phyloP scores from a whole-genome alignment of 495 filamentous ascomycete genomes.

The Penicillium longicatenatum region DNA sequence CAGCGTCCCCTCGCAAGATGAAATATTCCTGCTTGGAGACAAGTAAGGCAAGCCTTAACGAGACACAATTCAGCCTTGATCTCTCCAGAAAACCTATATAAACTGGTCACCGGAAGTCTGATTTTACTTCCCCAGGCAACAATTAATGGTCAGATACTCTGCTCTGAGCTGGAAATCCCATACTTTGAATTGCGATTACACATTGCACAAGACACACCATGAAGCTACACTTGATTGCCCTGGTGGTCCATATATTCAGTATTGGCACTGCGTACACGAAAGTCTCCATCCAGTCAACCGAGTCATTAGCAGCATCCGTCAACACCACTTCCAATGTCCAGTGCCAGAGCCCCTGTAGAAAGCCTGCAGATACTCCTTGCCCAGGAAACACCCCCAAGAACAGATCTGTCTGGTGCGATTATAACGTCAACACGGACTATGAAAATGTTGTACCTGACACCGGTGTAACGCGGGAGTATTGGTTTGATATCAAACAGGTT shows the following conservation, averaged over 20 bases:
- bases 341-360: background rate
- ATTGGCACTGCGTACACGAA: background rate
- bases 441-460: conserved; percentile 2
- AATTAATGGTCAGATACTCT: background rate
- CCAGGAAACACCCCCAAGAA: conserved; percentile 5
- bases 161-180: background rate
- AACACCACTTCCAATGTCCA: too few relatives aligned
- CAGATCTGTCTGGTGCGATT: conserved; percentile 8
- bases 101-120: too few relatives aligned
- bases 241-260: background rate
- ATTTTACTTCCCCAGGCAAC: background rate
- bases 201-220: background rate
- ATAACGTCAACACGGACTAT: conserved; percentile 8
- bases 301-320: background rate
- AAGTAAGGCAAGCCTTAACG: background rate
- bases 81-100: too few relatives aligned
- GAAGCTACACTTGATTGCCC: background rate
- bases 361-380: background rate
- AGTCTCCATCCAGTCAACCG: background rate
- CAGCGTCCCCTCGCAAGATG: background rate
- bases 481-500: background rate
- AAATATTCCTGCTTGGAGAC: background rate
- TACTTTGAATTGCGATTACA: background rate
- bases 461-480: conserved; percentile 10
- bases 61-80: background rate